A percentile compares a stretch with the other conserved stretches of the same genome.
Conservation (phyloP, 1,139 yeast genomes). For the Protomyces inouyei region DNA sequence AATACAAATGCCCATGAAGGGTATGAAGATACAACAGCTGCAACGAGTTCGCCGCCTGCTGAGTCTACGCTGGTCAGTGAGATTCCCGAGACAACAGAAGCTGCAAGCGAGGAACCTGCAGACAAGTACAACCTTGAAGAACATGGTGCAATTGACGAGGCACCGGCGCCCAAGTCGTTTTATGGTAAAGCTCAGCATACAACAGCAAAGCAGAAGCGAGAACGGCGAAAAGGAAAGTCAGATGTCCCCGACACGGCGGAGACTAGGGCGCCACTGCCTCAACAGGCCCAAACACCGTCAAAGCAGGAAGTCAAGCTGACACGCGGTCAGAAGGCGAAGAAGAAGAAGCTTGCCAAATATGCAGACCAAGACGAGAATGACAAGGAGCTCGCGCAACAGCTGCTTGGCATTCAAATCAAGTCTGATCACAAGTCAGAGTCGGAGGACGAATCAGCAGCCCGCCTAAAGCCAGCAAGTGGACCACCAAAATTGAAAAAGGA, state of each 20-base stretch:
- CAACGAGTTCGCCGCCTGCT: neutral
- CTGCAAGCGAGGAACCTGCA: neutral
- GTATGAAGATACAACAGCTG: conserved; percentile 15
- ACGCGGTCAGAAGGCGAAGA: conserved; percentile 78
- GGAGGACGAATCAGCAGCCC: conserved; percentile 47
- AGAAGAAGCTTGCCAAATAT: conserved; percentile 81
- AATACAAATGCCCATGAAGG: neutral
- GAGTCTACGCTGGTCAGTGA: neutral
- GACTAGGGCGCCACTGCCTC: neutral
- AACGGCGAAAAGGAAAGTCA: conserved; percentile 12
- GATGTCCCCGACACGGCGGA: neutral
- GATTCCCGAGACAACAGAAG: neutral
- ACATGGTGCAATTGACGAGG: conserved; percentile 16
- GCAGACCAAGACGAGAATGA: conserved; percentile 92
- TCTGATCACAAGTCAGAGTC: conserved; percentile 35
- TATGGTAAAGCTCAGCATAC: conserved; percentile 24
- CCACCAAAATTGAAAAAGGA: conserved; percentile 32
- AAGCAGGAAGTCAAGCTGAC: conserved; percentile 38
- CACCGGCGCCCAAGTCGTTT: neutral
- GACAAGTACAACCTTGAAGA: conserved; percentile 24
- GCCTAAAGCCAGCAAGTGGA: conserved; percentile 39
- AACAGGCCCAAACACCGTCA: conserved; percentile 28
- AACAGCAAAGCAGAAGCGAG: conserved; percentile 25
- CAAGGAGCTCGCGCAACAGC: conserved; percentile 63
- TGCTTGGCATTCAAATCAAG: conserved; percentile 70